A percentile compares a stretch with the other conserved stretches of the same genome.
phyloP scores from a whole-genome alignment of 805 yeast genomes.

The Saturnispora saitoi region DNA sequence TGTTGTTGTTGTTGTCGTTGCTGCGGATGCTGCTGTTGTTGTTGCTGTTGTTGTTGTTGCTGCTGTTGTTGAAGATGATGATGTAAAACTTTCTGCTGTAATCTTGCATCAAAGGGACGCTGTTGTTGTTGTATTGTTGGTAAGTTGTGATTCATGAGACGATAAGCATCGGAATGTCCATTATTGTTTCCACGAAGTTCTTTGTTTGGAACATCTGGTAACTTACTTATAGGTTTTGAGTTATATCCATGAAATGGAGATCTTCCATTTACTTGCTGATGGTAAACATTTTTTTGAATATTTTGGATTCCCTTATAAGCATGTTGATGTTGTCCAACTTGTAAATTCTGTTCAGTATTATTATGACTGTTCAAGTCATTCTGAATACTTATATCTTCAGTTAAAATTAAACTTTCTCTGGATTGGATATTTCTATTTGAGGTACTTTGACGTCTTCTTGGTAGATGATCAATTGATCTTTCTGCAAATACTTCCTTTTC shows the following conservation, averaged over 20 bases:
- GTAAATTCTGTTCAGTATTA: background rate
- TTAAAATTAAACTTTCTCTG: conserved; percentile 12
- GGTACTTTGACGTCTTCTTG: conserved; percentile 1
- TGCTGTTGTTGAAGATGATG: conserved; percentile 2
- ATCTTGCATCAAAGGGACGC: background rate
- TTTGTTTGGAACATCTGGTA: conserved; percentile 1
- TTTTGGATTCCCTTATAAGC: conserved; percentile 14
- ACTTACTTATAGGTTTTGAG: conserved; percentile 8
- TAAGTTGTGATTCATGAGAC: background rate
- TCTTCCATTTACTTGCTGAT: conserved; percentile 7
- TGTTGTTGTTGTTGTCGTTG: conserved; percentile 2
- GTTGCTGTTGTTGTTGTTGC: background rate
- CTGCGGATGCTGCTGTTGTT: background rate
- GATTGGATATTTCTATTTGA: background rate
- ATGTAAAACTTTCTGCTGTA: background rate
- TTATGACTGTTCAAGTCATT: background rate
- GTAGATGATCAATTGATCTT: conserved; percentile 1
- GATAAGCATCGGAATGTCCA: background rate
- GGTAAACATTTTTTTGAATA: conserved; percentile 8
- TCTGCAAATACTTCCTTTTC: conserved; percentile 35
- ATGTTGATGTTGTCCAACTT: conserved; percentile 6
- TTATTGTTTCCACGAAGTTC: background rate
- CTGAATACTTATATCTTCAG: conserved; percentile 11
- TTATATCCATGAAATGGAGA: conserved; percentile 12
- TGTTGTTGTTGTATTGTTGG: background rate